Percentiles rank a stretch among this genome's conserved stretches.
Conservation (phyloP, 2,329 filamentous ascomycete species). For the Cercospora sojina region DNA sequence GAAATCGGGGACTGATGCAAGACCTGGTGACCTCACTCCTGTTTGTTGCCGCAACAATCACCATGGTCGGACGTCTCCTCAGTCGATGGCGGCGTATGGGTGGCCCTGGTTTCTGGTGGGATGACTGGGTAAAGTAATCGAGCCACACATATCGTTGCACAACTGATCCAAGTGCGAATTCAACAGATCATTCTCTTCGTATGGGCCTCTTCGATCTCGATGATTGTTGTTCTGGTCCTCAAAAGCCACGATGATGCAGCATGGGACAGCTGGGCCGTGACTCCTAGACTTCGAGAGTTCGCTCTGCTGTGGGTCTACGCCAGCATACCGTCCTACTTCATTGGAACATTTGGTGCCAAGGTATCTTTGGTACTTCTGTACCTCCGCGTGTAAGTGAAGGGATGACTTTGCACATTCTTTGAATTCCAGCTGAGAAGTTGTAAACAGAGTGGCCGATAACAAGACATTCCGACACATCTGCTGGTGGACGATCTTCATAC, state of each 20-base stretch:
- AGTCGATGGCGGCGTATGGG: not conserved
- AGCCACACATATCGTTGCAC: not conserved
- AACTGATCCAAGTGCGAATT: not conserved
- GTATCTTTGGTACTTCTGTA: not conserved
- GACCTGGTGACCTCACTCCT: conserved; percentile 1
- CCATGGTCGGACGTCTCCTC: not conserved
- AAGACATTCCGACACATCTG: not conserved
- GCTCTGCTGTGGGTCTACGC: not conserved
- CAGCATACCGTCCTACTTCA: not conserved
- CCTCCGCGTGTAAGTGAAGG: not conserved
- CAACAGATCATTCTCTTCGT: not conserved
- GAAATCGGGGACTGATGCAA: not conserved
- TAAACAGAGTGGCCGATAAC: not conserved
- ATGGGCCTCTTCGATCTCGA: not conserved
- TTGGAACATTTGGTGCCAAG: not conserved
- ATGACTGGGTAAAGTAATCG: not conserved
- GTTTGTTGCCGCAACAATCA: not conserved
- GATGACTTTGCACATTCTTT: not conserved
- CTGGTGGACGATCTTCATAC: not conserved
- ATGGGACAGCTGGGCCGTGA: not conserved
- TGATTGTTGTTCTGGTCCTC: not conserved
- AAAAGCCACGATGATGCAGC: not conserved
- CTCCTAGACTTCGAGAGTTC: not conserved
- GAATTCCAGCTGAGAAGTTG: not conserved
- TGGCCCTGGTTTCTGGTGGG: not conserved